Percentiles rank a stretch among this genome's conserved stretches.
These are phyloP conservation scores for Epichloe aotearoae DNA, from an alignment of 2,329 filamentous ascomycete genomes.

Conservation along the genomic window DNA sequence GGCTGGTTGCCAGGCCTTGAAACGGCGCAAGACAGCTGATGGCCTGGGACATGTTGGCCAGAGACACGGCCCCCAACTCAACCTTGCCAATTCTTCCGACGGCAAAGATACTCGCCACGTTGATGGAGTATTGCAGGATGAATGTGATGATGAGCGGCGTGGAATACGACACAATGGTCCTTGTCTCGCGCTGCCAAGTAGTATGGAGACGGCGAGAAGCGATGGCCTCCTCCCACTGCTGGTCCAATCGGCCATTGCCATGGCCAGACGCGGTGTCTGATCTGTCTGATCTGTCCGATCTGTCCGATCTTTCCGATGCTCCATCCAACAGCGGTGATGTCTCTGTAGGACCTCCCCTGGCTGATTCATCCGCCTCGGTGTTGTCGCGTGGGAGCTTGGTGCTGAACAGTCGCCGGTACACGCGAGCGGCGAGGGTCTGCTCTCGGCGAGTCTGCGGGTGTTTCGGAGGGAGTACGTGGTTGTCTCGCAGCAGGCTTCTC, in stretches of 20 bases:
- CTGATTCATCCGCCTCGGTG: slow-evolving; percentile 26
- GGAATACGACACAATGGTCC: slow-evolving; percentile 63
- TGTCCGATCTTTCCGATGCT: neutral
- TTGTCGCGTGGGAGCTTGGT: slow-evolving; percentile 32
- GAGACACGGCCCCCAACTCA: slow-evolving; percentile 30
- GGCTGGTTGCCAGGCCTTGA: slow-evolving; percentile 74
- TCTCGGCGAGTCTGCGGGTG: slow-evolving; percentile 22
- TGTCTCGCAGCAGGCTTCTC: slow-evolving; percentile 48
- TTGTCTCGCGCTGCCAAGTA: slow-evolving; percentile 81
- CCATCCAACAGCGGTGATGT: slow-evolving; percentile 26
- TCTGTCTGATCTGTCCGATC: no score
- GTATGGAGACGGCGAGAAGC: slow-evolving; percentile 69
- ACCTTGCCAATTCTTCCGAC: slow-evolving; percentile 63
- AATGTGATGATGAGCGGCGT: slow-evolving; percentile 59
- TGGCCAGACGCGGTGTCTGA: slow-evolving; percentile 28
- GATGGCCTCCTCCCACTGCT: slow-evolving; percentile 79
- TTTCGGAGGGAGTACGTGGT: slow-evolving; percentile 52
- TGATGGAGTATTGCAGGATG: slow-evolving; percentile 69
- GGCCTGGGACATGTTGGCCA: slow-evolving; percentile 61
- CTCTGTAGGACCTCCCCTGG: slow-evolving; percentile 22
- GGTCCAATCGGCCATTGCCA: slow-evolving; percentile 40
- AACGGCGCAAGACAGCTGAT: slow-evolving; percentile 68
- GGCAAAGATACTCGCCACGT: slow-evolving; percentile 68
- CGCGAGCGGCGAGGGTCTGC: slow-evolving; percentile 20
- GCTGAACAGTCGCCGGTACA: slow-evolving; percentile 40